Evolutionary conservation across 2,329 filamentous ascomycete genomes (phyloP).

Genomic region (Fusarium nurragi): DNA sequence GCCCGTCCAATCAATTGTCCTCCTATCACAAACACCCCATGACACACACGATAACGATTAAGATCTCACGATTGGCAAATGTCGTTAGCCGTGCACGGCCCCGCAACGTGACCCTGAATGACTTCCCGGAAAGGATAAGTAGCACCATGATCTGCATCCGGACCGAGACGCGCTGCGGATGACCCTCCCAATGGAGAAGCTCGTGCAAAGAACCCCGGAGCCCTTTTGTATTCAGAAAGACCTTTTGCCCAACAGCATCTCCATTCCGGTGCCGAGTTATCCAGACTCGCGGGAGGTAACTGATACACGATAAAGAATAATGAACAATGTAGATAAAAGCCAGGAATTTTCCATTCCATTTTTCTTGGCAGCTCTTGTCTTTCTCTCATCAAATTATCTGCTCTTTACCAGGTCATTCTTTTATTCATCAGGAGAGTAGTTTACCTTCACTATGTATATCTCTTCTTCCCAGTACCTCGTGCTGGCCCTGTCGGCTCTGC

Average conservation of each 20-base stretch:
- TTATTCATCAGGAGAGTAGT: background rate
- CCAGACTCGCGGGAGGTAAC: slow-evolving; percentile 5
- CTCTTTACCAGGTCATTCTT: background rate
- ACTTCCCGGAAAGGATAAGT: slow-evolving; percentile 6
- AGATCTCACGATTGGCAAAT: background rate
- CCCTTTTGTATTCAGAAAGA: slow-evolving; percentile 15
- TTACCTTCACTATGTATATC: slow-evolving; percentile 10
- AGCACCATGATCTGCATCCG: slow-evolving; percentile 13
- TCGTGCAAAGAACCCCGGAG: slow-evolving; percentile 19
- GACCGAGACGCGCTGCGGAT: background rate
- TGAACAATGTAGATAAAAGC: slow-evolving; percentile 3
- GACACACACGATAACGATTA: background rate
- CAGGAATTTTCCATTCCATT: background rate
- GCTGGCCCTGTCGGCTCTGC: slow-evolving; percentile 11
- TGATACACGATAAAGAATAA: background rate
- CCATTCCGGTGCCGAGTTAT: slow-evolving; percentile 25
- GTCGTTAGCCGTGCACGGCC: slow-evolving; percentile 11
- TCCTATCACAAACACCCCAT: background rate
- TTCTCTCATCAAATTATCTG: background rate
- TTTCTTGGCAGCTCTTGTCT: background rate
- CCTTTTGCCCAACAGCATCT: slow-evolving; percentile 9
- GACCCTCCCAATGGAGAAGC: slow-evolving; percentile 19
- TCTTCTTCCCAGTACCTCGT: slow-evolving; percentile 10
- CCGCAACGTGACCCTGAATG: slow-evolving; percentile 12
- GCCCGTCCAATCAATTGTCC: background rate